A percentile compares a stretch with the other conserved stretches of the same genome.
Conservation (phyloP, 345 rosid genomes). For the Euphorbia tirucalli region DNA sequence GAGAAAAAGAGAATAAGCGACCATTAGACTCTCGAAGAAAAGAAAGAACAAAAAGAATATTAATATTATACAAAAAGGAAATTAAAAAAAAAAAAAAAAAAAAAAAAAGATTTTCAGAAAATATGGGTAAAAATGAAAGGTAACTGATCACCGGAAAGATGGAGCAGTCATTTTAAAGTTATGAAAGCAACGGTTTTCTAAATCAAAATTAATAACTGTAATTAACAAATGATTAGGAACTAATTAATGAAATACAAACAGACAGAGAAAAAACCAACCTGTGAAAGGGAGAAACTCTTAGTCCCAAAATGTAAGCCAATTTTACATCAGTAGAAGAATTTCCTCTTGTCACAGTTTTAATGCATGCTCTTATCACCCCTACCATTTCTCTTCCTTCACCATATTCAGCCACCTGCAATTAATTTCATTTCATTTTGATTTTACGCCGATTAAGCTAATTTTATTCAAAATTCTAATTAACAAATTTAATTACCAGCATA, state of each 20-base stretch:
- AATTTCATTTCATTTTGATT: not conserved
- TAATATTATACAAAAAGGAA: not conserved
- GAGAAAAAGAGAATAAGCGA: constrained; percentile 6
- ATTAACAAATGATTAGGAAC: not conserved
- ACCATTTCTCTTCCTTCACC: constrained; percentile 50
- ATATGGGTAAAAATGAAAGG: not conserved
- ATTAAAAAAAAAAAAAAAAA: not conserved
- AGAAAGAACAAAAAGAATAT: not conserved
- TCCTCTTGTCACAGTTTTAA: constrained; percentile 59
- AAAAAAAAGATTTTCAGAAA: not conserved
- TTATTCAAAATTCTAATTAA: too few relatives aligned
- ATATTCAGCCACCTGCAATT: constrained; percentile 61
- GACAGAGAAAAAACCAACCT: constrained; percentile 30
- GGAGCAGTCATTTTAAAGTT: too few relatives aligned
- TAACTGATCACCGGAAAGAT: not conserved
- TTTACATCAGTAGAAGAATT: constrained; percentile 35
- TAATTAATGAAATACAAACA: not conserved
- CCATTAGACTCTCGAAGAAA: not conserved
- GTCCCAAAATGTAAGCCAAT: constrained; percentile 61
- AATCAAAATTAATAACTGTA: not conserved
- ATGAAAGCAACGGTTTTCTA: not conserved
- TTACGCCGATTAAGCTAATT: not conserved
- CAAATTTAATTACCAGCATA: constrained; percentile 48
- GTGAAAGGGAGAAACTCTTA: constrained; percentile 66
- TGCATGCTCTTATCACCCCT: constrained; percentile 66